phyloP scores from a whole-genome alignment of 2,329 filamentous ascomycete genomes.

The Colletotrichum liriopes region DNA sequence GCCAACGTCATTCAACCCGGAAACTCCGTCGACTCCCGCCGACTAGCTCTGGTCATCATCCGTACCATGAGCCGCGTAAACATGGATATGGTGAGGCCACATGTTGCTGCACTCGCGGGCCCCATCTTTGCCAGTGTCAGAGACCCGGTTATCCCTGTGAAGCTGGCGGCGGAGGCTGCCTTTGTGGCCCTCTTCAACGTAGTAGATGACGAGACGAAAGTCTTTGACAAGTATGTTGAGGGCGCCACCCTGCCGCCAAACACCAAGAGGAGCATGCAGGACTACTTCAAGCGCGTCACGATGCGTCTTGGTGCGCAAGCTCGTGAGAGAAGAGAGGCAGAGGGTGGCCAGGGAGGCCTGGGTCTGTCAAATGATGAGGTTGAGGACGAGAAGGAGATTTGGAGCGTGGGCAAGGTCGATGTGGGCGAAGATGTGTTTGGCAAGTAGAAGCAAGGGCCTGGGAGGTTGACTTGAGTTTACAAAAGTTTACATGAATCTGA shows the following conservation, averaged over 20 bases:
- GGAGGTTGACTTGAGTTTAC: constrained; percentile 39
- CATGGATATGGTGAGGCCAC: constrained; percentile 85
- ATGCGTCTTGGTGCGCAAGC: constrained; percentile 88
- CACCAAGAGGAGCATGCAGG: constrained; percentile 90
- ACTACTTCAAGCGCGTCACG: constrained; percentile 97
- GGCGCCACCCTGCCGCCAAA: constrained; percentile 77
- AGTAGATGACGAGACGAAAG: constrained; percentile 85
- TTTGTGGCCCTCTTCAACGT: constrained; percentile 94
- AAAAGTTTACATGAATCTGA: constrained; percentile 18
- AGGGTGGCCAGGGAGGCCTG: constrained; percentile 88
- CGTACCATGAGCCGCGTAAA: constrained; percentile 87
- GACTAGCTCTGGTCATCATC: constrained; percentile 87
- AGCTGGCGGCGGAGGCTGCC: constrained; percentile 93
- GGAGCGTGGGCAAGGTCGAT: constrained; percentile 94
- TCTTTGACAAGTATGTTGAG: constrained; percentile 93
- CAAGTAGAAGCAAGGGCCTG: constrained; percentile 46
- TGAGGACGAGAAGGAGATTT: constrained; percentile 95
- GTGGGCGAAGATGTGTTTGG: constrained; percentile 74
- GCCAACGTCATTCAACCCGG: constrained; percentile 84
- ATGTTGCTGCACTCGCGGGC: constrained; percentile 84
- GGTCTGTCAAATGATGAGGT: constrained; percentile 91
- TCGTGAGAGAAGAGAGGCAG: constrained; percentile 89
- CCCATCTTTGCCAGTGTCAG: constrained; percentile 92
- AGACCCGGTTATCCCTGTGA: constrained; percentile 94
- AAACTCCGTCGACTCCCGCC: constrained; percentile 84